Base-by-base conservation (phyloP, 768 basidiomycete genomes). In the Boletellus sp. region DNA sequence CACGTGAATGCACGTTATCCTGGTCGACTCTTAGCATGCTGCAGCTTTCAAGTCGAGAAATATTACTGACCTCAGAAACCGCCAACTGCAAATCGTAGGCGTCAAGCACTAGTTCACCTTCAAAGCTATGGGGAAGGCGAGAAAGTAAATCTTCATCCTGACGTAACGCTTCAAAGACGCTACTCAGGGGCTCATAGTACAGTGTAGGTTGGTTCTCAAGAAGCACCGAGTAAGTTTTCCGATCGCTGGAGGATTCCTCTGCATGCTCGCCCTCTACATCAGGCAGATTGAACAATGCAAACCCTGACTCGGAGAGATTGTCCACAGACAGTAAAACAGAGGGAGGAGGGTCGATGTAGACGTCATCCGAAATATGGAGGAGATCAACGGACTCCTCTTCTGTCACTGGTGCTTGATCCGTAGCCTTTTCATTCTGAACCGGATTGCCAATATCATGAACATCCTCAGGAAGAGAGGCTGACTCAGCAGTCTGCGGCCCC, bases 341-440 rank as follows among this genome's bases (percentile, higher is more conserved):
- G 12, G 87, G 87, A 23, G 87, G 87, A 24, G 84, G 83, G 52
- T 87, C 86, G 45, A 86, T 85, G 63, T 82, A 87, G 40, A 85
- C 81, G 24, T 79, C 86, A 59, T 81, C 80, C 22, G 78, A 81
- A 46, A 81, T 78, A 64, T 80, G 76, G 61, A 80, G 79, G n/a
- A 77, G 78, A 63, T 83, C 74, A 44, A 38, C 42, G 2, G 38
- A 34, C 38, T 56, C 62, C 39, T 46, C 57, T 42, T 50, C 56
- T 22, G 47, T 43, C 42, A 31, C 50, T 22, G 37, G 23, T 26
- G 15, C 47, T 19, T 52, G 55, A 16, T 57, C 63, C n/a, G 23
- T 39, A 26, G 26, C 39, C 12, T 53, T 58, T 38, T 55, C 54
- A 28, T 53, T 55, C 20, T 45, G 57, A 7, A 19, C 6, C n/a